Percentiles rank a stretch among this genome's conserved stretches.
phyloP scores from a whole-genome alignment of 768 basidiomycete species.

The Asterophora lycoperdoides region DNA sequence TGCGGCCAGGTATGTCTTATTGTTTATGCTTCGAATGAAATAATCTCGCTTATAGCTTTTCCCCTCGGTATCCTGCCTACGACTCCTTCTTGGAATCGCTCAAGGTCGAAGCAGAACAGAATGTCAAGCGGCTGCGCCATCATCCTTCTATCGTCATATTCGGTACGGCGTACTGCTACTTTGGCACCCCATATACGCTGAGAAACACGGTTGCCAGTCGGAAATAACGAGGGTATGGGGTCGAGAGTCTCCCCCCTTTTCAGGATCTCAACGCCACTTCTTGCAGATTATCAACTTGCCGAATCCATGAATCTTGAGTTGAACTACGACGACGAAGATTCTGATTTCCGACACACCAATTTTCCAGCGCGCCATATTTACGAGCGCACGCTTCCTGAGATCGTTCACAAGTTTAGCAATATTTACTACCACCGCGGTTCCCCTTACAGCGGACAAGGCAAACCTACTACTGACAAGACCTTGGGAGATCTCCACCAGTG shows the following conservation, averaged over 20 bases:
- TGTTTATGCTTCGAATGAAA: background rate
- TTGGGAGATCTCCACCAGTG: constrained; percentile 93
- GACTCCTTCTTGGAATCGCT: constrained; percentile 74
- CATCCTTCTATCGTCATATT: constrained; percentile 91
- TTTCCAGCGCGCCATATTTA: constrained; percentile 92
- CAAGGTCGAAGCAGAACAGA: constrained; percentile 74
- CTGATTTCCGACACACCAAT: constrained; percentile 79
- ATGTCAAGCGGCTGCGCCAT: constrained; percentile 76
- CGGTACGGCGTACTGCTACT: constrained; percentile 39
- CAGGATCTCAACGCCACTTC: background rate
- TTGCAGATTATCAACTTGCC: constrained; percentile 79
- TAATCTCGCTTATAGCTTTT: background rate
- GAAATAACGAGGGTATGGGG: constrained; percentile 69
- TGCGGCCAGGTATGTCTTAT: constrained; percentile 75
- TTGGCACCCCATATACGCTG: background rate
- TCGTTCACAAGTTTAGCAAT: constrained; percentile 61
- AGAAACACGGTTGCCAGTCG: constrained; percentile 42
- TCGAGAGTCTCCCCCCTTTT: background rate
- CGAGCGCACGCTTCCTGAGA: constrained; percentile 74
- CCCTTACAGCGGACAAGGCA: constrained; percentile 82
- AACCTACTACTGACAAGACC: constrained; percentile 63
- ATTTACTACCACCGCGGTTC: constrained; percentile 82
- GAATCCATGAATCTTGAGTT: constrained; percentile 74
- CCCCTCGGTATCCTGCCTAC: constrained; percentile 77
- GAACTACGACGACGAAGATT: constrained; percentile 80